Evolutionary conservation across 371 early-diverging fungal species (phyloP).

Genomic region (Apophysomyces variabilis): DNA sequence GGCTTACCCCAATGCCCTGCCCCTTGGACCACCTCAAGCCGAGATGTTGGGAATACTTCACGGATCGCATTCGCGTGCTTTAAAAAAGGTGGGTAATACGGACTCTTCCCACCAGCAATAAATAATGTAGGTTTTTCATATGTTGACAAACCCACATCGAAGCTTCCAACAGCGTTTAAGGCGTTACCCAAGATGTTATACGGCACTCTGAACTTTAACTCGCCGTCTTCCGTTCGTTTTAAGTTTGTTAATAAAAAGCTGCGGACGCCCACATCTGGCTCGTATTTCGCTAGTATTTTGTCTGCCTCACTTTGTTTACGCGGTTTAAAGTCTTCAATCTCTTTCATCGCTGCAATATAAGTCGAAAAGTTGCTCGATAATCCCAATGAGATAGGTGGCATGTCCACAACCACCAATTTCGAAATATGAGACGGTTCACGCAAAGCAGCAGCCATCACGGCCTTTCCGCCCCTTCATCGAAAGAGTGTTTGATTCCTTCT

Average conservation of each 20-base stretch:
- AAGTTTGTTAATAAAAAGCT: conserved; percentile 92
- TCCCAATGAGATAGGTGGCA: conserved; percentile 69
- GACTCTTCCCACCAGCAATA: conserved; percentile 76
- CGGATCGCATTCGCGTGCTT: conserved; percentile 53
- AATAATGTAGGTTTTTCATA: conserved; percentile 75
- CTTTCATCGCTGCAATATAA: conserved; percentile 71
- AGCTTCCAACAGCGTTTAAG: conserved; percentile 58
- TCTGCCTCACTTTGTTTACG: conserved; percentile 77
- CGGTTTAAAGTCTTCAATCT: conserved; percentile 63
- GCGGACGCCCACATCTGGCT: conserved; percentile 66
- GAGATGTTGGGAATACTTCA: conserved; percentile 67
- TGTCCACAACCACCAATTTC: conserved; percentile 85
- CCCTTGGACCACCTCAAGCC: conserved; percentile 62
- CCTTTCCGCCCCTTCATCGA: conserved; percentile 83
- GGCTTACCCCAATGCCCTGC: conserved; percentile 92
- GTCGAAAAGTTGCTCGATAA: conserved; percentile 60
- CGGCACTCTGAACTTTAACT: conserved; percentile 74
- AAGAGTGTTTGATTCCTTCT: not conserved
- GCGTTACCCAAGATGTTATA: conserved; percentile 64
- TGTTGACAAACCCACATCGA: conserved; percentile 22
- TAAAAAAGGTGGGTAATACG: conserved; percentile 60
- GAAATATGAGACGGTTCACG: conserved; percentile 56
- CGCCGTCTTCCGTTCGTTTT: conserved; percentile 53
- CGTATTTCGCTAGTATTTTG: conserved; percentile 59
- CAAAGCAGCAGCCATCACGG: conserved; percentile 84